Base-by-base conservation (phyloP, 805 yeast species). In the Lipomyces japonicus region DNA sequence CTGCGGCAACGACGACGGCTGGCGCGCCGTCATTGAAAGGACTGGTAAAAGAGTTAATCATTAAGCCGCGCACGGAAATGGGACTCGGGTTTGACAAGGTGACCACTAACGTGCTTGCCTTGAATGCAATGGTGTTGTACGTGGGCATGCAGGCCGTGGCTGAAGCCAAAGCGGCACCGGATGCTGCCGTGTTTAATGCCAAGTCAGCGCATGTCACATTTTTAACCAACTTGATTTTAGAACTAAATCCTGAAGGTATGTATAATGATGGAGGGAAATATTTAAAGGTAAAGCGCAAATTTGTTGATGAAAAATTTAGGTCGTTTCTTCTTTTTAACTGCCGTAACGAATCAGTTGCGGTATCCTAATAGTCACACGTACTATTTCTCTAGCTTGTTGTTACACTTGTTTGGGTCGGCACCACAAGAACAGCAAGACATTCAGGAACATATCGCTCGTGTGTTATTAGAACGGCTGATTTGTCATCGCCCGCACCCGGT, bases 401-500 rank as follows among this genome's bases (percentile, higher is more conserved):
- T 82, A 42, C 80, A 82, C 55, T 77, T 88, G 66, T 90, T 91
- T 70, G 78, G 79, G 16, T 65, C 76, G 2, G 67, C 79, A 37
- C 75, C 78, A n/a, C 71, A 69, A 16, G 43, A 71, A 45, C 71
- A 69, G 47, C 60, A 68, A 2, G 79, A 78, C 40, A 75, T 87
- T 7, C 95, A 87, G 68, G 95, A 91, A 63, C 68, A 90, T 39
- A 81, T 87, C 48, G 76, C 87, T 2, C 77, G 97, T 53, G 93
- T 86, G 7, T 68, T 93, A 45, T 68, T 93, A 50, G 97, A 93
- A 69, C 79, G 97, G 66, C 77, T 87, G 44, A 72, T 89, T 44
- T 90, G 91, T 55, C 80, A 82, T 68, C 85, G 91, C 62, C 98
- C 98, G n/a, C 97, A 91, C 67, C 96, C 97, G 16, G 55, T 42